These are phyloP conservation scores for Aspergillus awamori DNA, from an alignment of 2,329 filamentous ascomycete genomes.

Conservation along the genomic window DNA sequence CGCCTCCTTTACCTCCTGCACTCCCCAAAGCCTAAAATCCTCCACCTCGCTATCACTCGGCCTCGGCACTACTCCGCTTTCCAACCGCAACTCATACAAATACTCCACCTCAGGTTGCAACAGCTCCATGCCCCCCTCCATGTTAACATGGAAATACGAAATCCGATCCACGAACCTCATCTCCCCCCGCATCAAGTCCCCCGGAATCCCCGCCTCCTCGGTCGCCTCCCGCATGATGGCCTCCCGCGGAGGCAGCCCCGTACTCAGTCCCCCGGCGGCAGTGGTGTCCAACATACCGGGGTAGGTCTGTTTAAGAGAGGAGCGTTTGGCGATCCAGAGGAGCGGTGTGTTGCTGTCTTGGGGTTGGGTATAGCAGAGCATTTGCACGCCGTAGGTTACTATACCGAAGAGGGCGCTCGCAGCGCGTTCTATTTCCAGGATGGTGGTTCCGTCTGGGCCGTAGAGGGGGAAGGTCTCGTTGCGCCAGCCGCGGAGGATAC, in stretches of 20 bases:
- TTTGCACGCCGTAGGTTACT: slow-evolving; percentile 48
- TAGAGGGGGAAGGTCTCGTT: slow-evolving; percentile 49
- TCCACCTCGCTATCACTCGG: slow-evolving; percentile 36
- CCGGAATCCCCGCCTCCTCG: slow-evolving; percentile 23
- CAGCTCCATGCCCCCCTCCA: slow-evolving; percentile 17
- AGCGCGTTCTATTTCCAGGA: slow-evolving; percentile 48
- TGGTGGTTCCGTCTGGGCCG: slow-evolving; percentile 38
- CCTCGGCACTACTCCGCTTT: slow-evolving; percentile 21
- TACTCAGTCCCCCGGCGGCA: slow-evolving; percentile 25
- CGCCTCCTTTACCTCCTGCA: slow-evolving; percentile 31
- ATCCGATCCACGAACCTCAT: not conserved
- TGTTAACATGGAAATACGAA: slow-evolving; percentile 16
- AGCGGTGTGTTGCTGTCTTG: slow-evolving; percentile 7
- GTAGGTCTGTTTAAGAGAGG: slow-evolving; percentile 31
- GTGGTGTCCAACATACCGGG: slow-evolving; percentile 34
- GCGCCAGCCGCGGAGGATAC: slow-evolving; percentile 32
- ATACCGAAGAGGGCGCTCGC: slow-evolving; percentile 48
- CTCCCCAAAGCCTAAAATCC: slow-evolving; percentile 30
- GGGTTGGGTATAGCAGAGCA: slow-evolving; percentile 39
- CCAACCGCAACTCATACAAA: slow-evolving; percentile 37
- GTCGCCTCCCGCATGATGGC: slow-evolving; percentile 30
- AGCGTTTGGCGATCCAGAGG: slow-evolving; percentile 34
- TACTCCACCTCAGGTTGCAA: slow-evolving; percentile 39
- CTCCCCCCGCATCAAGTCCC: not conserved
- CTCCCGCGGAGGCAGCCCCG: slow-evolving; percentile 26